Conservation (phyloP, 371 early-diverging fungal species). For the Lichtheimia ramosa region DNA sequence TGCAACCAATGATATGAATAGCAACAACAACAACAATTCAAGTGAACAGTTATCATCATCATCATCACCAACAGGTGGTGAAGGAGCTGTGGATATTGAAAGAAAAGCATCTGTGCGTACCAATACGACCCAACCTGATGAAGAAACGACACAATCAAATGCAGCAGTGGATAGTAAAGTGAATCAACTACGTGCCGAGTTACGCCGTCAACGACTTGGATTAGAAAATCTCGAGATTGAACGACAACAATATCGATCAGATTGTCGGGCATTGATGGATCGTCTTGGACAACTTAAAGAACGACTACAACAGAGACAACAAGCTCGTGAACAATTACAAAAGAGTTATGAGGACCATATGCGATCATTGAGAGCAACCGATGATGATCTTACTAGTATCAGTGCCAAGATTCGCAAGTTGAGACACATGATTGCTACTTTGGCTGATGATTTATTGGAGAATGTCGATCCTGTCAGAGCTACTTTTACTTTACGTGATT, state of each 20-base stretch:
- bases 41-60: constrained; percentile 1
- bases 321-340: constrained; percentile 26
- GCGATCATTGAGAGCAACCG: constrained; percentile 52
- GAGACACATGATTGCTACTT: constrained; percentile 40
- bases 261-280: constrained; percentile 17
- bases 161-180: neutral
- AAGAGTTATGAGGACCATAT: constrained; percentile 57
- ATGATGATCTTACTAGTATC: constrained; percentile 54
- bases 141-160: neutral
- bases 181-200: constrained; percentile 16
- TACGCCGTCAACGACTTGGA: constrained; percentile 14
- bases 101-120: constrained; percentile 5
- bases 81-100: constrained; percentile 2
- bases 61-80: neutral
- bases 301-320: constrained; percentile 22
- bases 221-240: constrained; percentile 23
- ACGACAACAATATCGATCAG: constrained; percentile 21
- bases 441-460: constrained; percentile 46
- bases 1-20: neutral
- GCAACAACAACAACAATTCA: neutral
- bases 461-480: constrained; percentile 42
- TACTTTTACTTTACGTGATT: constrained; percentile 36
- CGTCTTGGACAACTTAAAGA: constrained; percentile 14
- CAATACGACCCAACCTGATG: neutral
- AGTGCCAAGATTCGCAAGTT: constrained; percentile 45